Evolutionary conservation across 179 eudicot species (phyloP).

Genomic region (Sideroxylon spinosum): DNA sequence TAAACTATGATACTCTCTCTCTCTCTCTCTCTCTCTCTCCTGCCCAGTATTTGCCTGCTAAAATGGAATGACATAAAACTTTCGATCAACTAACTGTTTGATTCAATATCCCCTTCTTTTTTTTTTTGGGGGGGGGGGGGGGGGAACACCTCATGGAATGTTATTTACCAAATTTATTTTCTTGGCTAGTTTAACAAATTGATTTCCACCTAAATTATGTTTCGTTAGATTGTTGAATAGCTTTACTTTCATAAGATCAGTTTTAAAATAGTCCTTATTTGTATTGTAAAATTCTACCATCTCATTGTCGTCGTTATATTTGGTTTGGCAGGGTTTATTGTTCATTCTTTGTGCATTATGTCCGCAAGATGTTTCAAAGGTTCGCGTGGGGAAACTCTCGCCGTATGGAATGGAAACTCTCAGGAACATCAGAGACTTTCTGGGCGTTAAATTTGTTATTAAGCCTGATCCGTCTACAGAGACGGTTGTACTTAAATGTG

Average conservation of each 20-base stretch:
- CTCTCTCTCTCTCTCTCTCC: too few species aligned
- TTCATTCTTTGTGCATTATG: constrained; percentile 86
- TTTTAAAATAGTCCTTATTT: background rate
- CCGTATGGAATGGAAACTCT: constrained; percentile 70
- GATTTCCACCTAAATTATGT: background rate
- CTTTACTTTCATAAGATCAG: background rate
- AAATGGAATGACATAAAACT: background rate
- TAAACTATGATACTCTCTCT: too few species aligned
- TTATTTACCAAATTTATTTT: background rate
- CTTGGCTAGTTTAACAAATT: background rate
- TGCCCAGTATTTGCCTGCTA: background rate
- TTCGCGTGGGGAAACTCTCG: constrained; percentile 78
- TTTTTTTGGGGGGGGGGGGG: too few species aligned
- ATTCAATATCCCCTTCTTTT: background rate
- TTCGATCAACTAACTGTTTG: background rate
- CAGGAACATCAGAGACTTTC: constrained; percentile 67
- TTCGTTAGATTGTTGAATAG: background rate
- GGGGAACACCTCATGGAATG: background rate
- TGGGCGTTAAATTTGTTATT: constrained; percentile 63
- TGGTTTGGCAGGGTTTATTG: constrained; percentile 58
- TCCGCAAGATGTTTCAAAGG: constrained; percentile 82
- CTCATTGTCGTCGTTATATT: background rate
- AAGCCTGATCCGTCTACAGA: constrained; percentile 79
- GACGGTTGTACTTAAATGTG: constrained; percentile 71
- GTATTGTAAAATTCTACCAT: background rate